Percentiles rank a stretch among this genome's conserved stretches.
phyloP scores from a whole-genome alignment of 2,329 filamentous ascomycete genomes.

The Nemania sp. region DNA sequence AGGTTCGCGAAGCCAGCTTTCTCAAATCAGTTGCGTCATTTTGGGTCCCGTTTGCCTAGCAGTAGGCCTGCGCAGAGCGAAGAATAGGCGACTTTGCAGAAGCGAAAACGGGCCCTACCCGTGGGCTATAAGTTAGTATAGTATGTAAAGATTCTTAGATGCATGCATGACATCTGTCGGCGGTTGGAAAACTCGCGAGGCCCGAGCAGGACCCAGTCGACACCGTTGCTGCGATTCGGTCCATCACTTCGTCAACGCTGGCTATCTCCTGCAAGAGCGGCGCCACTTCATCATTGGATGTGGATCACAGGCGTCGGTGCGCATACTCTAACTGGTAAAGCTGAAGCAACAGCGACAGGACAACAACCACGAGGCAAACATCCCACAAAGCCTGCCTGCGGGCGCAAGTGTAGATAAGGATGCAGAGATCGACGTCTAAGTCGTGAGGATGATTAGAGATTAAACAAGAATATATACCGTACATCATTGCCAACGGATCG shows the following conservation, averaged over 20 bases:
- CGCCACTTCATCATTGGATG: slow-evolving; percentile 17
- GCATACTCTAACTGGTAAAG: neutral
- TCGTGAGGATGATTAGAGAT: slow-evolving; percentile 6
- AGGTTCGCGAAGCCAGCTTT: slow-evolving; percentile 4
- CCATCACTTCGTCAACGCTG: neutral
- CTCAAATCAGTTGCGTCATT: slow-evolving; percentile 20
- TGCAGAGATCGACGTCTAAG: slow-evolving; percentile 5
- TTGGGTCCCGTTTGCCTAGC: slow-evolving; percentile 1
- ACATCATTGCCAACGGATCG: neutral
- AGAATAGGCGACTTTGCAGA: neutral
- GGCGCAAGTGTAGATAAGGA: neutral
- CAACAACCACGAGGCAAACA: neutral
- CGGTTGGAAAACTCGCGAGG: neutral
- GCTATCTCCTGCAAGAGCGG: slow-evolving; percentile 14
- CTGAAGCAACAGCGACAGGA: neutral
- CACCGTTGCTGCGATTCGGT: too few species aligned
- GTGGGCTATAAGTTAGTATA: neutral
- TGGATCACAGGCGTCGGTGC: slow-evolving; percentile 4
- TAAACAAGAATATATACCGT: neutral
- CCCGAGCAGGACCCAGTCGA: neutral
- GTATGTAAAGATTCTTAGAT: neutral
- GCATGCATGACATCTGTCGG: neutral
- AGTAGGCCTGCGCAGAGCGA: slow-evolving; percentile 13
- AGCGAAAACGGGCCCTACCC: slow-evolving; percentile 6
- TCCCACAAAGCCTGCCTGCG: neutral